Base-by-base conservation (phyloP, 176 grass and related monocot genomes). In the Cocos nucifera region DNA sequence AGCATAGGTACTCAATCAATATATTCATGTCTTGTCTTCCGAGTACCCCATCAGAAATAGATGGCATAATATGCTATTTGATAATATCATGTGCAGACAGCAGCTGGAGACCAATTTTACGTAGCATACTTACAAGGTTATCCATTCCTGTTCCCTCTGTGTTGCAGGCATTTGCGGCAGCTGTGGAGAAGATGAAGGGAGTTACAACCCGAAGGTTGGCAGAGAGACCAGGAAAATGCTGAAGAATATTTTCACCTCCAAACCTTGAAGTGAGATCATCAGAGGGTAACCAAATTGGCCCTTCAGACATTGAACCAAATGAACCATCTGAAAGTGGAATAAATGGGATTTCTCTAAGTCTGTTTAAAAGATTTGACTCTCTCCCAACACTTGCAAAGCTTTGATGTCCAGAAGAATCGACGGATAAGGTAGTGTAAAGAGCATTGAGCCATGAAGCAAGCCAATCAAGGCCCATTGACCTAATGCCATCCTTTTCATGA, bases 281-380 rank as follows among this genome's bases (percentile, higher is more conserved):
- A 75, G 69, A 80, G 22, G 87, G 83, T 57, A 97, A 78, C 92
- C 92, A 97, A 71, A 97, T 88, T 64, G 81, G 73, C 8, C 81
- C 84, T 82, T 91, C 86, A 64, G 78, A 69, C 66, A 85, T 56
- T 30, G 92, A 97, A 67, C 81, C 79, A 79, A 71, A 84, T 17
- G 92, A 91, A 44, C 87, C 87, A 75, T 97, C 83, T 73, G 78
- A 88, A 80, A 97, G 86, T 30, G 92, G 92, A 67, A 97, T 80
- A 22, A 89, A 75, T 59, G 75, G 84, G 69, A 97, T 62, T 88
- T 88, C 85, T 60, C 78, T 88, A 65, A 97, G 44, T 57, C 50
- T 69, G 73, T 67, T 62, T 68, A 97, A 74, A 67, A 88, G 64
- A 74, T 83, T 70, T 60, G 75, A 62, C 83, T 91, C 92, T 1